These are phyloP conservation scores for Passiflora organensis DNA, from an alignment of 345 rosid genomes.

Conservation along the genomic window DNA sequence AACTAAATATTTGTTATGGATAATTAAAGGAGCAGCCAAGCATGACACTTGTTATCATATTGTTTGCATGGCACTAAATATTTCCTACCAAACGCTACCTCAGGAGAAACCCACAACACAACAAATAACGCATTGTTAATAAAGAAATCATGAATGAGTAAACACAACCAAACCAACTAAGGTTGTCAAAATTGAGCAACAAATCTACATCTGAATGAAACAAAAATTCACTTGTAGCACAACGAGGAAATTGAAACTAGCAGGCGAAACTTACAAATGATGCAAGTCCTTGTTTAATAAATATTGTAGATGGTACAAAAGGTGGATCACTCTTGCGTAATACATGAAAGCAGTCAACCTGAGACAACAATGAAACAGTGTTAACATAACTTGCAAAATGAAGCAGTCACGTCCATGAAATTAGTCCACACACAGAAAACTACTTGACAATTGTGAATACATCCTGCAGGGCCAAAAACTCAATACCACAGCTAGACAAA, in stretches of 20 bases:
- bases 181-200: not conserved
- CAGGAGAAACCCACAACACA: too few species aligned
- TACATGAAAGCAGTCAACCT: slow-evolving; percentile 99
- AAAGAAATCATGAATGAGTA: not conserved
- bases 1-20: too few species aligned
- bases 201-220: not conserved
- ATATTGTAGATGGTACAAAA: slow-evolving; percentile 67
- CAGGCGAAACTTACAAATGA: slow-evolving; percentile 64
- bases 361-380: slow-evolving; percentile 16
- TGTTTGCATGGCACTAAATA: too few species aligned
- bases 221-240: slow-evolving; percentile 1
- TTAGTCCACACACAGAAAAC: too few species aligned
- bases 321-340: slow-evolving; percentile 95
- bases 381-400: not conserved
- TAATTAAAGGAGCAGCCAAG: too few species aligned
- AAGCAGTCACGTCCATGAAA: too few species aligned
- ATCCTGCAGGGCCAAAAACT: too few species aligned
- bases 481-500: too few species aligned
- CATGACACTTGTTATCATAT: too few species aligned
- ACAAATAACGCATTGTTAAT: not conserved
- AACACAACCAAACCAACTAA: not conserved
- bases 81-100: too few species aligned
- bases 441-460: too few species aligned
- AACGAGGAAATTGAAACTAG: slow-evolving; percentile 3
- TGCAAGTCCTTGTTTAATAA: slow-evolving; percentile 87